A percentile compares a stretch with the other conserved stretches of the same genome.
Evolutionary conservation across 192 early-diverging fungal species (phyloP).

Genomic region (Backusella circina): DNA sequence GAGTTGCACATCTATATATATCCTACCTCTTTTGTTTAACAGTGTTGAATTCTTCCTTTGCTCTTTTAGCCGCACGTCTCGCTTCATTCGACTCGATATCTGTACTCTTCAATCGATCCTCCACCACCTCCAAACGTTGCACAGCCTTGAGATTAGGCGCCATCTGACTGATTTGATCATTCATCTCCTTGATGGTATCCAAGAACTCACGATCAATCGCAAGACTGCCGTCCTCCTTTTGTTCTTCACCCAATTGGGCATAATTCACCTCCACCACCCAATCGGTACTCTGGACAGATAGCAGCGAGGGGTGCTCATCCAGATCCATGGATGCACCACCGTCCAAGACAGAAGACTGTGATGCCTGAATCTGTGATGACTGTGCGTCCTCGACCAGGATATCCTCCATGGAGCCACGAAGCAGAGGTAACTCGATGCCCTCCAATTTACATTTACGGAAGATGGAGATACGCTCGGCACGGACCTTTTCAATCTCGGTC

Average conservation of each 20-base stretch:
- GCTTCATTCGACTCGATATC: conserved; percentile 83
- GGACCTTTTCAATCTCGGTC: conserved; percentile 74
- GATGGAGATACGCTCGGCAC: conserved; percentile 74
- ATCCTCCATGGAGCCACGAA: conserved; percentile 69
- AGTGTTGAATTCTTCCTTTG: conserved; percentile 76
- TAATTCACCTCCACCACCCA: conserved; percentile 62
- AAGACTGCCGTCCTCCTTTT: conserved; percentile 37
- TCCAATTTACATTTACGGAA: conserved; percentile 91
- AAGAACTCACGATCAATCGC: conserved; percentile 64
- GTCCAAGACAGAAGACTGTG: background rate
- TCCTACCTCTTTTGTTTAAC: conserved; percentile 77
- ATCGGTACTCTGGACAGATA: conserved; percentile 33
- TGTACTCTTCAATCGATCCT: conserved; percentile 71
- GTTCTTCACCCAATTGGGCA: conserved; percentile 44
- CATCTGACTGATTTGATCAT: conserved; percentile 74
- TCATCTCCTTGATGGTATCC: conserved; percentile 53
- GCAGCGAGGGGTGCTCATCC: conserved; percentile 30
- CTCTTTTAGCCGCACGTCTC: conserved; percentile 72
- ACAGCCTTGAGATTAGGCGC: conserved; percentile 91
- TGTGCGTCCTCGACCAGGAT: conserved; percentile 61
- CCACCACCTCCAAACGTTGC: conserved; percentile 83
- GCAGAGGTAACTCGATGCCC: conserved; percentile 85
- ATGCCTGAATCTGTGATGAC: background rate
- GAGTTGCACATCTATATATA: background rate
- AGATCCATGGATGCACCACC: conserved; percentile 40